Evolutionary conservation across 139 green algal genomes (phyloP).

Genomic region (Micractinium sp.): DNA sequence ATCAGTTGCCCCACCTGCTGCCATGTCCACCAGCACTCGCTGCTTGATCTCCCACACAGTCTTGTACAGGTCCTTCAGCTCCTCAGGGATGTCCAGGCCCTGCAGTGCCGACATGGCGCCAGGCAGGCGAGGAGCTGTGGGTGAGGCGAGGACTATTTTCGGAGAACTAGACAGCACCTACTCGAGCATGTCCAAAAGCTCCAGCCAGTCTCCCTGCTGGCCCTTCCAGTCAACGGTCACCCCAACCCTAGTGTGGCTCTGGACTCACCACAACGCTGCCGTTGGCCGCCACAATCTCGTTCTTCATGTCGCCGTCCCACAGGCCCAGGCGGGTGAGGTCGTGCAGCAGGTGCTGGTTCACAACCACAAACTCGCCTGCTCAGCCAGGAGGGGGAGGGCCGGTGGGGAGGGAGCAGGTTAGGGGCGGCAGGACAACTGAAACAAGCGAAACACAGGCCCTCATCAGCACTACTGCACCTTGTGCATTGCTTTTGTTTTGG

Average conservation of each 20-base stretch:
- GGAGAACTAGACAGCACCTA: not conserved
- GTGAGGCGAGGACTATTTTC: not conserved
- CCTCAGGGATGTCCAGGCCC: constrained; percentile 84
- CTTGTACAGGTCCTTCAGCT: constrained; percentile 97
- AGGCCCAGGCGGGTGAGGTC: constrained; percentile 92
- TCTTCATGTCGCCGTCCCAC: constrained; percentile 94
- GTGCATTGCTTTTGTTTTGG: too few species aligned
- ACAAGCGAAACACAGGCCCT: too few species aligned
- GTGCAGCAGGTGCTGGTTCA: constrained; percentile 98
- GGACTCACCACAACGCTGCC: constrained; percentile 67
- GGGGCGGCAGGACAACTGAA: not conserved
- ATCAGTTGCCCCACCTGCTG: constrained; percentile 52
- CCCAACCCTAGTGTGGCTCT: too few species aligned
- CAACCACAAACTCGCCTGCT: constrained; percentile 93
- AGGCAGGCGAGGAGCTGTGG: not conserved
- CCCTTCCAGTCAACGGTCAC: too few species aligned
- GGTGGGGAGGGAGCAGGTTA: not conserved
- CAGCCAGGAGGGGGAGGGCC: constrained; percentile 45
- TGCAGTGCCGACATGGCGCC: not conserved
- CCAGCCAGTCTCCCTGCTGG: too few species aligned
- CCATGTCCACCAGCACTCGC: constrained; percentile 97
- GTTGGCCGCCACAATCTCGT: constrained; percentile 91
- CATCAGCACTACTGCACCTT: not conserved
- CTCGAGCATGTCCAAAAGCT: not conserved
- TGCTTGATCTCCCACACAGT: constrained; percentile 99